Conservation (phyloP, 495 filamentous ascomycete genomes). For the Annulohypoxylon bovei region DNA sequence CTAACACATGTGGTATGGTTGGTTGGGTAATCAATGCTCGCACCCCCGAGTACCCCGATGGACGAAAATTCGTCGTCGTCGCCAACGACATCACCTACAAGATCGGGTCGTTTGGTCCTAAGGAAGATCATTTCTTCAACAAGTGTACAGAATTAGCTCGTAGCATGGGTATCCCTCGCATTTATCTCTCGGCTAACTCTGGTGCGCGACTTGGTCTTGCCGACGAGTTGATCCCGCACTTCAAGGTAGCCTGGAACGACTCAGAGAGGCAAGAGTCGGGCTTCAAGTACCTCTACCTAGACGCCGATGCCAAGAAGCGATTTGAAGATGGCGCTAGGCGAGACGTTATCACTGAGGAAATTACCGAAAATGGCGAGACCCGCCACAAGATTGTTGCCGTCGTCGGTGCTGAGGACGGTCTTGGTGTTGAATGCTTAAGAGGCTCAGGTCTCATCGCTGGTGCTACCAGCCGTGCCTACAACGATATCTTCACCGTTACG, state of each 20-base stretch:
- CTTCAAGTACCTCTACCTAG: conserved; percentile 99
- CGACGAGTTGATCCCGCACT: conserved; percentile 95
- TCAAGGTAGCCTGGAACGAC: conserved; percentile 97
- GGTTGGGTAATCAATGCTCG: conserved; percentile 97
- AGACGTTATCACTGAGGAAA: conserved; percentile 87
- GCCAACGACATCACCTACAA: conserved; percentile 99
- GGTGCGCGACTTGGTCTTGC: conserved; percentile 97
- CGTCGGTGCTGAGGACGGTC: conserved; percentile 91
- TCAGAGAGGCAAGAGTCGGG: conserved; percentile 82
- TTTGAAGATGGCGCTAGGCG: conserved; percentile 84
- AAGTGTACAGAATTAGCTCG: conserved; percentile 97
- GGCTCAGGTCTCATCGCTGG: conserved; percentile 98
- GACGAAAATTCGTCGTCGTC: conserved; percentile 91
- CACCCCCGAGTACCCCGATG: conserved; percentile 96
- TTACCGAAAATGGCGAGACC: conserved; percentile 87
- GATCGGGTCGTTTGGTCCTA: conserved; percentile 96
- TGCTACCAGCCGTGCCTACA: conserved; percentile 95
- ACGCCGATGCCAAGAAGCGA: conserved; percentile 82
- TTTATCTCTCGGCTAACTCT: conserved; percentile 99
- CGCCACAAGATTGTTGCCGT: conserved; percentile 95
- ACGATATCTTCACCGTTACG: conserved; percentile 99
- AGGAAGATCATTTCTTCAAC: conserved; percentile 97
- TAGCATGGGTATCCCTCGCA: conserved; percentile 91
- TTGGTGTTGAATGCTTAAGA: conserved; percentile 96
- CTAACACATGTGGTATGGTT: conserved; percentile 97